Conservation (phyloP, 805 yeast genomes). For the Ogataea pini region DNA sequence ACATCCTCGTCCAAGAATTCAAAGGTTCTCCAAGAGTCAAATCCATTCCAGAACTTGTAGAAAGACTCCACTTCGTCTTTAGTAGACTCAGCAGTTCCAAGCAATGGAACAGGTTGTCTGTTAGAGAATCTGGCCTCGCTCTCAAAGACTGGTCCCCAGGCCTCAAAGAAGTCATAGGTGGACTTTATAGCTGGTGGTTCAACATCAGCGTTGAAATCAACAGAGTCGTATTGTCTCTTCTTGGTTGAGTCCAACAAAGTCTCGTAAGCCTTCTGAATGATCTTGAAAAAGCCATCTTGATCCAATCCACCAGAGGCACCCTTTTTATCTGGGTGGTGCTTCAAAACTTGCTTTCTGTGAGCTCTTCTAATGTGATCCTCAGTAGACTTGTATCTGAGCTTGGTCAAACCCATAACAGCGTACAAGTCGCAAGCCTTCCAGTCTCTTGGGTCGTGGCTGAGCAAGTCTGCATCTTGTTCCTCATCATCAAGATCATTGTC, state of each 20-base stretch:
- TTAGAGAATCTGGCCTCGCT: conserved; percentile 91
- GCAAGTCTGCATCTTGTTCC: conserved; percentile 58
- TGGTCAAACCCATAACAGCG: conserved; percentile 91
- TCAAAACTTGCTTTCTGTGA: conserved; percentile 93
- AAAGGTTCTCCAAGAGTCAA: conserved; percentile 97
- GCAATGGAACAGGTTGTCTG: conserved; percentile 81
- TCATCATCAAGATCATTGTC: conserved; percentile 76
- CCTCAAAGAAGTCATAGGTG: conserved; percentile 81
- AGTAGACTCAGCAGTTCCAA: conserved; percentile 68
- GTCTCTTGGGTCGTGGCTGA: conserved; percentile 92
- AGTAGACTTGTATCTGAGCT: conserved; percentile 87
- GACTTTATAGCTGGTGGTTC: conserved; percentile 59
- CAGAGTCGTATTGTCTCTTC: conserved; percentile 94
- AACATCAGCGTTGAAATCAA: conserved; percentile 86
- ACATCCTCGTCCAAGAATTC: conserved; percentile 98
- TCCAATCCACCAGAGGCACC: conserved; percentile 86
- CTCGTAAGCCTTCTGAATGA: conserved; percentile 96
- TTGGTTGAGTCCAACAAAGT: conserved; percentile 79
- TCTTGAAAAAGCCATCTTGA: conserved; percentile 96
- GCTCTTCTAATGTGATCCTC: conserved; percentile 94
- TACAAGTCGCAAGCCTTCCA: conserved; percentile 97
- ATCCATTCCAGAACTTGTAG: conserved; percentile 89
- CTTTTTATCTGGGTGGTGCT: conserved; percentile 98
- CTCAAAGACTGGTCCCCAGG: conserved; percentile 90
- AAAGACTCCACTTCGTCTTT: conserved; percentile 84